Evolutionary conservation across 2,329 filamentous ascomycete species (phyloP).

Genomic region (Calonectria naviculata): DNA sequence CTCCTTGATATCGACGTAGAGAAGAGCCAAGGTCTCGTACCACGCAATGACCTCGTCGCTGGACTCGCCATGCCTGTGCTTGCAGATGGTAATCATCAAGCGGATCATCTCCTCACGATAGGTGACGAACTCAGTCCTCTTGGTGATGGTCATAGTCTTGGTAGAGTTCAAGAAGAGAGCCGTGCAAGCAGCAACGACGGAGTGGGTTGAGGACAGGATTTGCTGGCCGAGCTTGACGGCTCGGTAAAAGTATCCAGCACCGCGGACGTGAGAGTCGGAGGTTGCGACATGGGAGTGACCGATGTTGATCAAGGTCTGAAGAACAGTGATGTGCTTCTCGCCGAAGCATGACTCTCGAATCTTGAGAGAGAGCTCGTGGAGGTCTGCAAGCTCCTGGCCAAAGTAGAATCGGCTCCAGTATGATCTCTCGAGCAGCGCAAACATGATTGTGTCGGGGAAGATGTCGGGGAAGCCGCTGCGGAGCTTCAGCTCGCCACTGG

Average conservation of each 20-base stretch:
- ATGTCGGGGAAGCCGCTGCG: conserved; percentile 47
- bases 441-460: conserved; percentile 50
- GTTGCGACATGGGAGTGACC: conserved; percentile 45
- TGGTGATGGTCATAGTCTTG: conserved; percentile 46
- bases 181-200: conserved; percentile 48
- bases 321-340: conserved; percentile 46
- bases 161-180: conserved; percentile 49
- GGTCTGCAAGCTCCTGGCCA: conserved; percentile 37
- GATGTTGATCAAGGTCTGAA: conserved; percentile 51
- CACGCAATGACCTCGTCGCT: conserved; percentile 51
- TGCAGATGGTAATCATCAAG: conserved; percentile 51
- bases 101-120: conserved; percentile 52
- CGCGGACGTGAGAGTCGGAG: conserved; percentile 33
- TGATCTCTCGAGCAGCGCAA: conserved; percentile 48
- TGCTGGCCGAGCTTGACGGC: conserved; percentile 46
- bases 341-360: conserved; percentile 50
- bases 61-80: conserved; percentile 45
- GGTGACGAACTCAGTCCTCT: conserved; percentile 48
- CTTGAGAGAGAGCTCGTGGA: conserved; percentile 48
- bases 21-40: conserved; percentile 48
- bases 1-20: conserved; percentile 50
- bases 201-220: conserved; percentile 45
- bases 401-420: conserved; percentile 42
- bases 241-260: conserved; percentile 49
- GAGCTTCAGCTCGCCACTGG: conserved; percentile 42